Evolutionary conservation across 2,329 filamentous ascomycete species (phyloP).

Genomic region (Fusarium piperis): DNA sequence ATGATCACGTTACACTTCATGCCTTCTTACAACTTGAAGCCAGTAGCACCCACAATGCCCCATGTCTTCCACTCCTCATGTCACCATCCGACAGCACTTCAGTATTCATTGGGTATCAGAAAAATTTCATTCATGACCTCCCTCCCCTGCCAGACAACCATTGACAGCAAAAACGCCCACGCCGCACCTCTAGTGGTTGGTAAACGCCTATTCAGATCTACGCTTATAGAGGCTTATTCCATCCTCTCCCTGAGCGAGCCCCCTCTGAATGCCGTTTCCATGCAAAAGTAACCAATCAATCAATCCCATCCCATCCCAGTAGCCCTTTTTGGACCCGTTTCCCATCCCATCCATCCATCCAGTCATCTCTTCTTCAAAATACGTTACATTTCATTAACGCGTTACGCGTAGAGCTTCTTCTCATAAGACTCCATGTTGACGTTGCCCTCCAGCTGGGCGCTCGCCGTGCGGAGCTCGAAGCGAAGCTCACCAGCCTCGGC

Average conservation of each 20-base stretch:
- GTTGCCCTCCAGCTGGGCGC: conserved; percentile 94
- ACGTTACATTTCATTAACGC: conserved; percentile 41
- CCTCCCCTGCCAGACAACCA: conserved; percentile 25
- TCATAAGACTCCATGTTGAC: conserved; percentile 99
- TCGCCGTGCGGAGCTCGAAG: conserved; percentile 94
- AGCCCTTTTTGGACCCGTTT: conserved; percentile 11
- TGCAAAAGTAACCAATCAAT: not conserved
- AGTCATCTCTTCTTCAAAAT: conserved; percentile 29
- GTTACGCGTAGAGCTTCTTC: conserved; percentile 97
- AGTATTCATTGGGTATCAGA: conserved; percentile 33
- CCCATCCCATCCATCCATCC: conserved; percentile 27
- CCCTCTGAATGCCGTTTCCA: conserved; percentile 28
- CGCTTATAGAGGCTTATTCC: conserved; percentile 31
- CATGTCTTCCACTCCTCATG: not conserved
- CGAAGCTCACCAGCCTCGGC: conserved; percentile 80
- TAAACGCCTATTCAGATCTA: conserved; percentile 45
- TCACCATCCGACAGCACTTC: conserved; percentile 37
- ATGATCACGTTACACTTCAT: not conserved
- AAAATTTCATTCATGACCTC: conserved; percentile 40
- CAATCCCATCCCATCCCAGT: conserved; percentile 4
- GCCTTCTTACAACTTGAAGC: not conserved
- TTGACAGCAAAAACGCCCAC: conserved; percentile 38
- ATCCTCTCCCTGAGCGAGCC: conserved; percentile 25
- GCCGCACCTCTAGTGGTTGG: conserved; percentile 42
- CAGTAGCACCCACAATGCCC: too few species aligned